These are phyloP conservation scores for Rhodotorula sp. DNA, from an alignment of 1,284 basidiomycete genomes.

Conservation along the genomic window DNA sequence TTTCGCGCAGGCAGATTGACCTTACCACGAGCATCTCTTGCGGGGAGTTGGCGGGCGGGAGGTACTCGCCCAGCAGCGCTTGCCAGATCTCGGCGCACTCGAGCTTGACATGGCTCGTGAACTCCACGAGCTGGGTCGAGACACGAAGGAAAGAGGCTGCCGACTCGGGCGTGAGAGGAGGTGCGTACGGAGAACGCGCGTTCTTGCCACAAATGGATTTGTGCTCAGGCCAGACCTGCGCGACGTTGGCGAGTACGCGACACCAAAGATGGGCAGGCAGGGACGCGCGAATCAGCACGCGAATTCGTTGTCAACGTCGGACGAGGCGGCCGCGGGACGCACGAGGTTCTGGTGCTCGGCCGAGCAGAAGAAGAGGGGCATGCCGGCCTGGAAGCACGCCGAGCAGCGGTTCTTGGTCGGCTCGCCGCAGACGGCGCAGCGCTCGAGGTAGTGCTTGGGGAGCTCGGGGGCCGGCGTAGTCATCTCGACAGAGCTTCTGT, in stretches of 20 bases:
- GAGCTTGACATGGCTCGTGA: too few relatives aligned
- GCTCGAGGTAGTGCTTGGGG: not conserved
- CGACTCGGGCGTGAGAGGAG: not conserved
- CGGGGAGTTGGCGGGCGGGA: too few relatives aligned
- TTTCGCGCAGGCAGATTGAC: too few relatives aligned
- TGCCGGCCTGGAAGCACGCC: not conserved
- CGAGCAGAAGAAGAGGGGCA: slow-evolving; percentile 1
- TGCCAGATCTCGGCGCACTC: too few relatives aligned
- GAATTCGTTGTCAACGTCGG: not conserved
- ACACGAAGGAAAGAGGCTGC: too few relatives aligned
- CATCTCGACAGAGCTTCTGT: not conserved
- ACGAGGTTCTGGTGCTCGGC: not conserved
- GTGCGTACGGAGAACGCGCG: not conserved
- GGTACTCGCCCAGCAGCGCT: too few relatives aligned
- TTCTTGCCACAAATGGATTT: not conserved
- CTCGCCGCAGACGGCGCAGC: slow-evolving; percentile 8
- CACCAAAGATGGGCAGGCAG: too few relatives aligned
- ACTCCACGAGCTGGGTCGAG: too few relatives aligned
- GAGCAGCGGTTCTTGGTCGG: not conserved
- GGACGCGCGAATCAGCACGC: too few relatives aligned
- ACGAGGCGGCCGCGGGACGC: not conserved
- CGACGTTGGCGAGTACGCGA: not conserved
- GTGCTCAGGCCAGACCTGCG: slow-evolving; percentile 1
- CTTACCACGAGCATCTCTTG: too few relatives aligned
- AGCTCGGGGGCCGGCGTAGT: not conserved